Base-by-base conservation (phyloP, 805 yeast genomes). In the Candida mattraensis region DNA sequence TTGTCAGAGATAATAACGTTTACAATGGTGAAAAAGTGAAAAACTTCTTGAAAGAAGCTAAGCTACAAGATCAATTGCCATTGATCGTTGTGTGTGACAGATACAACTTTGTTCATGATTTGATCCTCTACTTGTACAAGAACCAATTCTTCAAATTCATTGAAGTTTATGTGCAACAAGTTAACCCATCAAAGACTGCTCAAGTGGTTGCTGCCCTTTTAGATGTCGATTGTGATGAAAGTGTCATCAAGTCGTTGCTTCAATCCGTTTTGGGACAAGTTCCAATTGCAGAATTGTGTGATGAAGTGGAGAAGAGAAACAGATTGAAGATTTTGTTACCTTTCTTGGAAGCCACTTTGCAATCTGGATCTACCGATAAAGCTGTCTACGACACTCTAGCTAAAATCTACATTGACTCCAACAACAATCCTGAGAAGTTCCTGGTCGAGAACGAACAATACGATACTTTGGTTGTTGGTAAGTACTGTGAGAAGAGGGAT, bases 401-500 rank as follows among this genome's bases (percentile, higher is more conserved):
- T 31, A 93, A 93, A 70, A 93, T 93, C 50, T 93, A 93, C 73
- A 93, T 93, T 56, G 99, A 93, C 64, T 85, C 95, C 42, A 93
- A 93, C 74, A 93, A 93, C 70, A 84, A 88, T 51, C 98, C 99
- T 23, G 99, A 93, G 63, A 88, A 87, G 64, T 93, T 93, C 72
- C 75, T 93, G 69, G 83, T 80, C 59, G 98, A 91, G 64, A 93
- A 93, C 64, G 74, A 80, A 51, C 74, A 75, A 56, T 93, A 93
- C 67, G 94, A 93, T 66, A 83, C 98, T n/a, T 70, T 86, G 50
- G 84, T 84, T 53, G 97, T 93, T 48, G 99, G 99, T 72, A 87
- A 80, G 60, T 93, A 93, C 72, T 93, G 99, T 74, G 99, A 93
- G 67, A 91, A 87, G 78, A 85, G 99, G 66, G 99, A 93, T 58